Base-by-base conservation (phyloP, 2,329 filamentous ascomycete genomes). In the Talaromyces sp. region DNA sequence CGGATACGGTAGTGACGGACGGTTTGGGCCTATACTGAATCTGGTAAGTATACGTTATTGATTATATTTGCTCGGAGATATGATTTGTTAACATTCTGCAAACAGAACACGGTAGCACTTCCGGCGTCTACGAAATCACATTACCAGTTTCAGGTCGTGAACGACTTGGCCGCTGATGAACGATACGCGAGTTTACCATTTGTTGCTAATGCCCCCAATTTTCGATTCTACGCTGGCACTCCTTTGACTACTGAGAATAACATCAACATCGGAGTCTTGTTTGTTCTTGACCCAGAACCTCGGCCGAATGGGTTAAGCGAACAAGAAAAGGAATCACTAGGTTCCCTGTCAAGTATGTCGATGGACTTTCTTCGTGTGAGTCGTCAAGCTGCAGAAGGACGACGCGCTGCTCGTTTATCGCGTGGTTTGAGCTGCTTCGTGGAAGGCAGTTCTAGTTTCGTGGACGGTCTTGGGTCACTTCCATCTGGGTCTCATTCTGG, bases 321-420 rank as follows among this genome's bases (percentile, higher is more conserved):
- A 2, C 40, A 53, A 7, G 69, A 74, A 53, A 71, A 69, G 57
- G 73, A 77, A 21, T 85, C 83, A 51, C 72, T 88, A 67, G 77
- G 80, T 43, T 83, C 84, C 40, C 76, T 87, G 70, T 75, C 80
- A 0, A 72, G 73, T 17, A 80, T 83, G 3, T 76, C 84, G 4
- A 84, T 85, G 73, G 79, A 84, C 37, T 84, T 87, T 58, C 68
- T 89, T 8, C 83, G 85, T 56, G 65, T 74, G n/a, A 70, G 81
- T 77, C 74, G 81, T 74, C 45, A 77, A 78, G 62, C 77, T 75
- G 61, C 79, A 72, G 55, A 80, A 76, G 57, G 82, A 79, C 63
- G 81, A 79, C 63, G 79, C 75, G 64, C 78, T 77, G 63, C 81
- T 75, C 40, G 82, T 78, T 61, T 79, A 76, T 64, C 85, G 80